These are phyloP conservation scores for Phialemoniopsis sp. DNA, from an alignment of 2,329 filamentous ascomycete species.

Conservation along the genomic window DNA sequence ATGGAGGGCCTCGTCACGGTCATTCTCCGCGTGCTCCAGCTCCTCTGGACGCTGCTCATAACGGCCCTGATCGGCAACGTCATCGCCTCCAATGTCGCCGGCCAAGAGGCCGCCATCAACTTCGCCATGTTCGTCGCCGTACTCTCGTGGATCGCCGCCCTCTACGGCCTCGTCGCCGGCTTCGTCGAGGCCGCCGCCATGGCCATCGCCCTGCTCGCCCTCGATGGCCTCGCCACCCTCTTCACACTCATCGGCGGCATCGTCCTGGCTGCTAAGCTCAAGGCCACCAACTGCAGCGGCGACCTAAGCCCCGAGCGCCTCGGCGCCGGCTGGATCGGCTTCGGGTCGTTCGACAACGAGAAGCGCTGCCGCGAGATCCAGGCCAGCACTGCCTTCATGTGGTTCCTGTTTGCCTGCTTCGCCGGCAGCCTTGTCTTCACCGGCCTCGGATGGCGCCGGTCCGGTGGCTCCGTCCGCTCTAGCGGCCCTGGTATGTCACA, in stretches of 20 bases:
- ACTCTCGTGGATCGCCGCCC: constrained; percentile 59
- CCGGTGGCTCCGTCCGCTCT: constrained; percentile 37
- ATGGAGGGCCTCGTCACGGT: constrained; percentile 25
- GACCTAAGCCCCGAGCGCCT: constrained; percentile 21
- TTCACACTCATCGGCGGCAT: constrained; percentile 70
- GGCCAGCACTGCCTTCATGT: constrained; percentile 71
- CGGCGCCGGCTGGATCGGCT: constrained; percentile 52
- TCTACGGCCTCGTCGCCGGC: constrained; percentile 57
- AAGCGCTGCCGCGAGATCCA: constrained; percentile 73
- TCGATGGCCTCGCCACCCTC: constrained; percentile 57
- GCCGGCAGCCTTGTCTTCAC: constrained; percentile 52
- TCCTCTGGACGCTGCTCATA: constrained; percentile 48
- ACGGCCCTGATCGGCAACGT: constrained; percentile 56
- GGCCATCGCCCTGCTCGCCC: constrained; percentile 42
- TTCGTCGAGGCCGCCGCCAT: constrained; percentile 37
- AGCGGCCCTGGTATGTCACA: constrained; percentile 52
- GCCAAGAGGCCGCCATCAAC: constrained; percentile 46
- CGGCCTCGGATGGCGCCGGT: constrained; percentile 47
- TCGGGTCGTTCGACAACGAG: constrained; percentile 52
- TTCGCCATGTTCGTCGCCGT: constrained; percentile 67
- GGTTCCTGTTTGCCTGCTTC: constrained; percentile 69
- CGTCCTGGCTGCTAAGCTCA: constrained; percentile 65
- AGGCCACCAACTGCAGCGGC: constrained; percentile 65
- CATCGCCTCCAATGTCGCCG: constrained; percentile 44
- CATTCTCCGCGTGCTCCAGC: constrained; percentile 43